Evolutionary conservation across 306 rosid genomes (phyloP).

Genomic region (Castanospermum australe): DNA sequence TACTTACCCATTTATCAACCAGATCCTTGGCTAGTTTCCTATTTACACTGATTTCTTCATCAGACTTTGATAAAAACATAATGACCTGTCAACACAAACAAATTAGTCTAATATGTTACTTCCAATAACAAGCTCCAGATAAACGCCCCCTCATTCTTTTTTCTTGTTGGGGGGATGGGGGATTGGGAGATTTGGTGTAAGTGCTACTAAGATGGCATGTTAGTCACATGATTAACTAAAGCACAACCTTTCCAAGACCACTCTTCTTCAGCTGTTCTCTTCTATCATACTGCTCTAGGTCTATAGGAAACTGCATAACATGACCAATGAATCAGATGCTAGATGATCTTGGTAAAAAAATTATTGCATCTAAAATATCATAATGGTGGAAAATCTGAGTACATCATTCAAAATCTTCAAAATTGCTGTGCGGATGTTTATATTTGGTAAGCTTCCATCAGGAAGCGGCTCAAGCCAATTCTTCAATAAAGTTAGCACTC

Average conservation of each 20-base stretch:
- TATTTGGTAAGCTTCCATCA: conserved; percentile 93
- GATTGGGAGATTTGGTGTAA: not conserved
- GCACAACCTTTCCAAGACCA: conserved; percentile 91
- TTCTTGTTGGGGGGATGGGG: not conserved
- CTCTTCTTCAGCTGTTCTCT: conserved; percentile 92
- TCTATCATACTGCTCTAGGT: conserved; percentile 90
- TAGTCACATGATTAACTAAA: not conserved
- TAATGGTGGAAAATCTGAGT: conserved; percentile 22
- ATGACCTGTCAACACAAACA: conserved; percentile 62
- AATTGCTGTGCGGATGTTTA: conserved; percentile 81
- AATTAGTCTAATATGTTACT: not conserved
- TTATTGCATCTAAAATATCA: conserved; percentile 5
- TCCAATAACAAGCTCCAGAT: not conserved
- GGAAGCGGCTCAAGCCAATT: conserved; percentile 98
- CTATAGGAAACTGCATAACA: conserved; percentile 77
- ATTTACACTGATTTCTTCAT: conserved; percentile 85
- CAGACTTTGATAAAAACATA: conserved; percentile 89
- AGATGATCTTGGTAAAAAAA: conserved; percentile 3
- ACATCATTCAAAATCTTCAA: conserved; percentile 89
- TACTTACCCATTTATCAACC: conserved; percentile 93
- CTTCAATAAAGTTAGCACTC: conserved; percentile 78
- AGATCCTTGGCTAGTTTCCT: conserved; percentile 87
- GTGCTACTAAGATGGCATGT: not conserved
- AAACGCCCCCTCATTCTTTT: not conserved
- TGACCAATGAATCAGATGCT: conserved; percentile 31